Conservation (phyloP, 352 stramenopile genomes). For the Phytophthora colocasiae region DNA sequence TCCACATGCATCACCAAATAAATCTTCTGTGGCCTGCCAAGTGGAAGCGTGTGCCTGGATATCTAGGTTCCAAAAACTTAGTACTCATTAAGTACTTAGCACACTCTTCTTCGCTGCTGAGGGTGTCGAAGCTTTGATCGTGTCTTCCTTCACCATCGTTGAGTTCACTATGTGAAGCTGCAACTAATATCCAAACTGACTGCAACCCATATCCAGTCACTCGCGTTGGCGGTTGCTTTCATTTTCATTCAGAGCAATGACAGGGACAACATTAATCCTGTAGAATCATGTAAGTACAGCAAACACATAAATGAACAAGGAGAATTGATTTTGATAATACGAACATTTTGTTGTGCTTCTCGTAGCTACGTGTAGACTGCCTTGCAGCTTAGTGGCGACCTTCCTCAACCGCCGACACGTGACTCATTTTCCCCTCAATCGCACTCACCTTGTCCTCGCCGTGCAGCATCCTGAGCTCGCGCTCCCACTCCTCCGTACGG, state of each 20-base stretch:
- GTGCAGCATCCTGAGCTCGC: constrained; percentile 3
- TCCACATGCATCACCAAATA: constrained; percentile 41
- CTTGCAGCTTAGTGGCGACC: constrained; percentile 14
- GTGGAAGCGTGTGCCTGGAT: constrained; percentile 30
- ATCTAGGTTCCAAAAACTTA: constrained; percentile 71
- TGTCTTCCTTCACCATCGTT: constrained; percentile 42
- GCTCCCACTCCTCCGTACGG: constrained; percentile 58
- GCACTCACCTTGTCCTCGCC: constrained; percentile 32
- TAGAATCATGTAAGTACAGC: too few relatives aligned
- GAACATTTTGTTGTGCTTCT: too few relatives aligned
- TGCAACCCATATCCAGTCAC: constrained; percentile 48
- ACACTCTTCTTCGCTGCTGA: constrained; percentile 61
- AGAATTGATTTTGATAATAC: neutral
- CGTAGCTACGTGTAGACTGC: too few relatives aligned
- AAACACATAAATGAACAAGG: too few relatives aligned
- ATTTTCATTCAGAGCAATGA: too few relatives aligned
- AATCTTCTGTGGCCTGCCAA: constrained; percentile 47
- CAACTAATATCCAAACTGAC: neutral
- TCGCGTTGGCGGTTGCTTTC: constrained; percentile 36
- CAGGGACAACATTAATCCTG: too few relatives aligned
- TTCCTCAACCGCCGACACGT: constrained; percentile 30
- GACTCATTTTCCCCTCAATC: constrained; percentile 30
- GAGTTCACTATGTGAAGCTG: constrained; percentile 60
- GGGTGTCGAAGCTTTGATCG: constrained; percentile 45
- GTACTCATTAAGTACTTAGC: constrained; percentile 29